These are phyloP conservation scores for Colletotrichum cereale DNA, from an alignment of 2,329 filamentous ascomycete species.

Conservation along the genomic window DNA sequence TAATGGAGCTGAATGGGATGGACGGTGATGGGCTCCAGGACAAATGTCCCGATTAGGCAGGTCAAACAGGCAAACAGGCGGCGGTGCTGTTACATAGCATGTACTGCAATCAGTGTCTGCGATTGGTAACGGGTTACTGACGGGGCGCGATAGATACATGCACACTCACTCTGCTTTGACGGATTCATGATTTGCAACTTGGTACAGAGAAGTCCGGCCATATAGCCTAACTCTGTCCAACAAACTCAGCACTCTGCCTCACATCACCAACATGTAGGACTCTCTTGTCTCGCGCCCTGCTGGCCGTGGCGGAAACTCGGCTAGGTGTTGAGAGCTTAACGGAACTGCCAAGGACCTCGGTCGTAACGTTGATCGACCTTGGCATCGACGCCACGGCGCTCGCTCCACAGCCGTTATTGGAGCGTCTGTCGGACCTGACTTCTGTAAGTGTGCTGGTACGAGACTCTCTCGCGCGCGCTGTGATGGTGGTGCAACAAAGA, in stretches of 20 bases:
- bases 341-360: conserved; percentile 33
- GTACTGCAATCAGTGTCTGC: not conserved
- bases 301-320: conserved; percentile 1
- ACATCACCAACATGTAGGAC: conserved; percentile 2
- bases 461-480: conserved; percentile 1
- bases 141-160: not conserved
- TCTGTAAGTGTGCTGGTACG: conserved; percentile 33
- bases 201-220: not conserved
- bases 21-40: conserved; percentile 33
- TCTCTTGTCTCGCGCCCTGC: not conserved
- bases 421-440: conserved; percentile 24
- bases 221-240: conserved; percentile 7
- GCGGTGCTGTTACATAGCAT: conserved; percentile 8
- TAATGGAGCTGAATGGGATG: conserved; percentile 20
- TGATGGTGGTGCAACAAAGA: conserved; percentile 6
- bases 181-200: conserved; percentile 15
- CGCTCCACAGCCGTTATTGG: conserved; percentile 20
- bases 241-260: conserved; percentile 3
- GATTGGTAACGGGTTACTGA: not conserved
- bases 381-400: conserved; percentile 33
- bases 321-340: not conserved
- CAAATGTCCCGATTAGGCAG: conserved; percentile 40
- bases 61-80: conserved; percentile 26
- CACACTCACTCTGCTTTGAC: not conserved
- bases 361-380: conserved; percentile 40